These are phyloP conservation scores for Ogataea ramenticola DNA, from an alignment of 805 yeast genomes.

Conservation along the genomic window DNA sequence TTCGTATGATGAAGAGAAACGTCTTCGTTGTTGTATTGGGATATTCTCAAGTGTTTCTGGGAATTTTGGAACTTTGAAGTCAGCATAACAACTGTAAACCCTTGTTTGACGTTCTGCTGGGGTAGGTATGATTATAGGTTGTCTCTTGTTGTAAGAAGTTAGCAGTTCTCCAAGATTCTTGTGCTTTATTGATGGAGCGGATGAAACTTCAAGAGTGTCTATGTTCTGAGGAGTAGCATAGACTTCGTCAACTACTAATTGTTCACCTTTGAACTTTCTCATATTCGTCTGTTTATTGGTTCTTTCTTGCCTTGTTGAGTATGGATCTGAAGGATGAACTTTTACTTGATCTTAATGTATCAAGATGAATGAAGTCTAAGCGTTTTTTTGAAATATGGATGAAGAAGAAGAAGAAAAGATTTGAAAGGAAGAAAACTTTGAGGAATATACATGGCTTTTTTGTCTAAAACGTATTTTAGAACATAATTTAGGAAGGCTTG, in stretches of 20 bases:
- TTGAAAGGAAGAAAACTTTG: not conserved
- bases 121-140: not conserved
- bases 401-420: not conserved
- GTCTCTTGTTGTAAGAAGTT: not conserved
- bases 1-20: too few species aligned
- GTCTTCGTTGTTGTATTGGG: not conserved
- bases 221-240: conserved; percentile 11
- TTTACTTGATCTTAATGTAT: too few species aligned
- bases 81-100: not conserved
- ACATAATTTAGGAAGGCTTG: not conserved
- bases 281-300: conserved; percentile 3
- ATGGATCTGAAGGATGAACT: too few species aligned
- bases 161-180: not conserved
- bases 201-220: conserved; percentile 1
- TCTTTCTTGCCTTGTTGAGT: not conserved
- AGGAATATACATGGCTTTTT: too few species aligned
- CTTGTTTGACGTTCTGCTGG: not conserved
- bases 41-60: not conserved
- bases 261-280: conserved; percentile 20
- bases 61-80: not conserved
- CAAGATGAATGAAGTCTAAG: too few species aligned
- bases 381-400: too few species aligned
- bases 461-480: too few species aligned
- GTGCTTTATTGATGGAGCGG: not conserved
- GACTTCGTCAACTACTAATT: conserved; percentile 14